Evolutionary conservation across 1,284 basidiomycete species (phyloP), one percentile per base, ranked within the genome.

Genomic region (Erythrobasidium hasegawianum): DNA sequence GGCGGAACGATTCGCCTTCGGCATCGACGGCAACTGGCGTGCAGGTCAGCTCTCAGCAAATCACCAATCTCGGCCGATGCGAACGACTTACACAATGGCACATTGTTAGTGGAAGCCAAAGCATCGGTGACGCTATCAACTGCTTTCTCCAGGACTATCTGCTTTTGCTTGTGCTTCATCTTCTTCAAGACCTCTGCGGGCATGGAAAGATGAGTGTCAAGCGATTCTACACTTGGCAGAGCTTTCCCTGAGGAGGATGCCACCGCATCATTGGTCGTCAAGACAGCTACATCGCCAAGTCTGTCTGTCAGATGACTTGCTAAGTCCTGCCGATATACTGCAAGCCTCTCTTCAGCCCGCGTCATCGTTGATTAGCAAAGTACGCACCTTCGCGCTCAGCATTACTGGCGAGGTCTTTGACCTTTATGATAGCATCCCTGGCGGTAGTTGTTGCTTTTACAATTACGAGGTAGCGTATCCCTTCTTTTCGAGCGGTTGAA

Each of bases 401-500:
- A 13, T 53, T 64, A 24, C 24, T 64, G 1, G 53, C 61, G 7
- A 64, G 41, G 20, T 64, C 61, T 43, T 64, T 64, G 40, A 64
- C 53, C 18, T 64, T 64, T n/a, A 64, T 18, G 2, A 57, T 57
- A 9, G 61, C 53, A 20, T 64, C 61, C 20, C 61, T 43, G 13
- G 53, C 61, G 9, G 39, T 57, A 22, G 41, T 64, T 18, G 38
- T 58, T 1, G 68, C 66, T 55, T 75, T 75, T 54, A 74, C 73
- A 27, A 75, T 75, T 39, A 74, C 72, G 47, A 75, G 55, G 64
- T 69, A 75, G 11, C 72, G 61, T 27, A 75, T 71, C 2, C 72
- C 72, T 50, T 75, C 73, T 11, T 69, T 57, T 4, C 72, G 59
- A 41, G 72, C 70, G 1, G 70, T 72, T 20, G 55, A 68, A 27